Percentiles rank a stretch among this genome's conserved stretches.
phyloP scores from a whole-genome alignment of 331 rosid genomes.

The Pyrus hybrid region DNA sequence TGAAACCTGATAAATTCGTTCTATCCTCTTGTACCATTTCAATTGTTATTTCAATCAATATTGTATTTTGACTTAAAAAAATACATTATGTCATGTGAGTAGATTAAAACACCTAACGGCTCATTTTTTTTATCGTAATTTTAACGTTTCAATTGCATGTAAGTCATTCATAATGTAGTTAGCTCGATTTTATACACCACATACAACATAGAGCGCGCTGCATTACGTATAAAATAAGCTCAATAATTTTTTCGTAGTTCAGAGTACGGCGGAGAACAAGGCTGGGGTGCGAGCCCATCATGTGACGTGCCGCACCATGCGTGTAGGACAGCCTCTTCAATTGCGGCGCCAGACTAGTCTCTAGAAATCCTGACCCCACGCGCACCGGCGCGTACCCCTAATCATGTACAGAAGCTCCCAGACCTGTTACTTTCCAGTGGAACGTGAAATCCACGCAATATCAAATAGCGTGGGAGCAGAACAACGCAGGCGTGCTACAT shows the following conservation, averaged over 20 bases:
- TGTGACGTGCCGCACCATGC: slow-evolving; percentile 1
- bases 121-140: too few species aligned
- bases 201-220: not conserved
- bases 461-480: not conserved
- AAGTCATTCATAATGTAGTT: too few species aligned
- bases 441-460: not conserved
- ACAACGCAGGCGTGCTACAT: not conserved
- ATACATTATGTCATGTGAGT: too few species aligned
- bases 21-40: too few species aligned
- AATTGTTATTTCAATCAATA: too few species aligned
- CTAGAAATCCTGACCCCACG: not conserved
- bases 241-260: not conserved
- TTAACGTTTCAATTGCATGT: too few species aligned
- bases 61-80: too few species aligned
- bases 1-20: too few species aligned
- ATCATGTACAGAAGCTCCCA: too few species aligned
- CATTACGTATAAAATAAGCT: not conserved
- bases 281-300: not conserved
- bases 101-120: too few species aligned
- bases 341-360: not conserved
- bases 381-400: not conserved
- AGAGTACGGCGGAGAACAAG: not conserved
- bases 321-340: not conserved
- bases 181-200: too few species aligned
- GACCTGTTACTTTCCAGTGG: not conserved